Conservation (phyloP, 257 asterid species). For the Solanum chiquidenum region DNA sequence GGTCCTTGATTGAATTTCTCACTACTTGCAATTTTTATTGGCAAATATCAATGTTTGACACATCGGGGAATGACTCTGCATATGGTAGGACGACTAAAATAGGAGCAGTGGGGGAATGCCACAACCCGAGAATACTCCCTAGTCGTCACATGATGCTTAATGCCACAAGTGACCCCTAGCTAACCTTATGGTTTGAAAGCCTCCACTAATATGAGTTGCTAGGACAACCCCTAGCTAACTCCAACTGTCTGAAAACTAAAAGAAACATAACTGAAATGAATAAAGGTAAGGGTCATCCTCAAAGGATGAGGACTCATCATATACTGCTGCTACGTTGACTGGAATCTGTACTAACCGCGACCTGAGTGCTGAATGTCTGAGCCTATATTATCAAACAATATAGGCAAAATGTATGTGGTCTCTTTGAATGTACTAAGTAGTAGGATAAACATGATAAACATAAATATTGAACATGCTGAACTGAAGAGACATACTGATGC, state of each 20-base stretch:
- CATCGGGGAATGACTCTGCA: not conserved
- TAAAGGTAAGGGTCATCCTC: not conserved
- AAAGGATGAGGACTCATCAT: not conserved
- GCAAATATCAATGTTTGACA: not conserved
- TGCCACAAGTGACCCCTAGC: not conserved
- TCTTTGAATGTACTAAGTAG: not conserved
- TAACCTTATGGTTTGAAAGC: not conserved
- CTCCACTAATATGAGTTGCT: not conserved
- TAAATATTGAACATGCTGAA: not conserved
- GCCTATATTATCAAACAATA: not conserved
- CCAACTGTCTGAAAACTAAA: not conserved
- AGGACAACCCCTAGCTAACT: not conserved
- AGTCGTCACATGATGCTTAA: not conserved
- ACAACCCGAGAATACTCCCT: not conserved
- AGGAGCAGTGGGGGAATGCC: not conserved
- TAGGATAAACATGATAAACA: not conserved
- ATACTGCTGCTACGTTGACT: not conserved
- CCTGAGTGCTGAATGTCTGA: not conserved
- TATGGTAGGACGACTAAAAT: not conserved
- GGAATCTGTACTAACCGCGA: not conserved
- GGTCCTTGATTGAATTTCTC: not conserved
- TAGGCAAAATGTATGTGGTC: not conserved
- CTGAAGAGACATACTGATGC: not conserved
- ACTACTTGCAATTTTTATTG: not conserved
- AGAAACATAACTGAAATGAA: not conserved